Base-by-base conservation (phyloP, 2,329 filamentous ascomycete genomes). In the Penicillium concentricum region DNA sequence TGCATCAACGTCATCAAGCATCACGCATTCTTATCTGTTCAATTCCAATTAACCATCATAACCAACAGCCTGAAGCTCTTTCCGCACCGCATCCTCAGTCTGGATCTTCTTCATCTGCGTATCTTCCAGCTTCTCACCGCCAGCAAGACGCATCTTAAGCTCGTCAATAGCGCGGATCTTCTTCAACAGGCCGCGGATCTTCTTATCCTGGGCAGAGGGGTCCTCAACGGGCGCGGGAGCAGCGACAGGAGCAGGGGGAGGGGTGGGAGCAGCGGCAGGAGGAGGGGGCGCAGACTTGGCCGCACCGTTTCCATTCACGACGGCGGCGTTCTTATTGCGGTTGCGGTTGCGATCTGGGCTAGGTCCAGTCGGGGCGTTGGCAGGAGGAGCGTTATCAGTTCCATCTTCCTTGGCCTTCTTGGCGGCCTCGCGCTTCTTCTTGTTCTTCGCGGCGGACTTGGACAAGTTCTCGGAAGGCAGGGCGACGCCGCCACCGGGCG, bases 81-180 rank as follows among this genome's bases (percentile, higher is more conserved):
- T 91, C 60, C 92, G 82, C 57, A 99, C 93, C 16, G 84, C 78
- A 47, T 87, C 81, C 79, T 97, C 96, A 22, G 92, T 97, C 54
- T 86, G 84, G 67, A 99, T 99, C 84, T 99, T 99, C 83, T 96
- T 95, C 76, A 99, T 87, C 79, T 99, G 94, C 32, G 94, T 99
- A 71, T 97, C 93, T 79, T 99, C 94, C 59, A 99, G 80, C 82
- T 97, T 97, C 82, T 99, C 94, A 5, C 93, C 93, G 34, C 89
- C 88, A 3, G 93, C 94, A 64, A 92, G 87, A 55, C 94, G 87
- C 92, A 97, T 97, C 81, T 97, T 96, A 60, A 99, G 80, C 73
- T 99, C 94, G 72, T 99, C 94, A 71, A 99, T 99, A 12, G 94
- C 94, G 20, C 94, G 87, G 61, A 99, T 89, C 84, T 99, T 99